Evolutionary conservation across 805 yeast genomes (phyloP).

Genomic region (Ogataea pignaliae): DNA sequence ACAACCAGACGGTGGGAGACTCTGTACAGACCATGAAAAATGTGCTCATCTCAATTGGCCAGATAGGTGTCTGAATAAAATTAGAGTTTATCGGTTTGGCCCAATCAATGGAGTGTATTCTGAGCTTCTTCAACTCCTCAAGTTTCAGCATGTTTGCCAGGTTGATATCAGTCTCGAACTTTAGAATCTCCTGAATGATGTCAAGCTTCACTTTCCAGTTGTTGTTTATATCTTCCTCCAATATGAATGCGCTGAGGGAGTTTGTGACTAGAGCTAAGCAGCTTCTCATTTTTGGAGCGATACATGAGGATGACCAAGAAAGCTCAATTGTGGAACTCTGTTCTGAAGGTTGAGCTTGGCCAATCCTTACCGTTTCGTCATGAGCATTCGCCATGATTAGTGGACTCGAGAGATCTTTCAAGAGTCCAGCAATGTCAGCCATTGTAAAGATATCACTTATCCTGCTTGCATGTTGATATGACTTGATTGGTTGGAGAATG

Average conservation of each 20-base stretch:
- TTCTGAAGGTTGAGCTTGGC: constrained; percentile 13
- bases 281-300: constrained; percentile 9
- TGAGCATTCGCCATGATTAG: constrained; percentile 8
- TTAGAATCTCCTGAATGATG: constrained; percentile 8
- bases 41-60: constrained; percentile 11
- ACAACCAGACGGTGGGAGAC: constrained; percentile 10
- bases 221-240: constrained; percentile 9
- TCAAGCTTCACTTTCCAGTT: constrained; percentile 16
- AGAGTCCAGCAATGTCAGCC: constrained; percentile 9
- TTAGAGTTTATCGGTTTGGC: constrained; percentile 3
- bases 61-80: constrained; percentile 3
- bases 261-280: constrained; percentile 17
- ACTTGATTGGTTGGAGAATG: constrained; percentile 9
- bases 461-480: neutral
- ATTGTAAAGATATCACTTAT: constrained; percentile 10
- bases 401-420: constrained; percentile 11
- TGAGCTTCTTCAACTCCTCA: constrained; percentile 11
- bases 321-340: constrained; percentile 12
- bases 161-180: constrained; percentile 10
- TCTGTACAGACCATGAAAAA: constrained; percentile 14
- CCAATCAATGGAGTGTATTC: constrained; percentile 25
- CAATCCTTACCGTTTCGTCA: constrained; percentile 15
- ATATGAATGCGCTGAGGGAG: constrained; percentile 14
- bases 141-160: constrained; percentile 8
- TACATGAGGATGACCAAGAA: constrained; percentile 20